A percentile compares a stretch with the other conserved stretches of the same genome.
These are phyloP conservation scores for Lentinula edodes DNA, from an alignment of 768 basidiomycete species.

Conservation along the genomic window DNA sequence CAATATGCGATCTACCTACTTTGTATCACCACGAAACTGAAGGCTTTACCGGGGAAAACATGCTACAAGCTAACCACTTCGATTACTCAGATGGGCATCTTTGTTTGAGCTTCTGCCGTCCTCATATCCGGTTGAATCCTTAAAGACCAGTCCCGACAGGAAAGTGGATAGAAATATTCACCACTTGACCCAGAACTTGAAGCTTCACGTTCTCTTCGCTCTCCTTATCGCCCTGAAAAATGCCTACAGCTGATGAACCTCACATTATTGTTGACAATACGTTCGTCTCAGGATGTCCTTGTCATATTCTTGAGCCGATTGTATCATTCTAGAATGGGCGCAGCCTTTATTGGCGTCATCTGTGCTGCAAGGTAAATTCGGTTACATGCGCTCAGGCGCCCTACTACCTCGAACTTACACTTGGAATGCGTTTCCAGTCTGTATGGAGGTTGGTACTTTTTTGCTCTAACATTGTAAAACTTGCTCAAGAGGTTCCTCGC, in stretches of 20 bases:
- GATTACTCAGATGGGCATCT: slow-evolving; percentile 4
- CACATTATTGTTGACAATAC: slow-evolving; percentile 27
- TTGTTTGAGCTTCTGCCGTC: slow-evolving; percentile 3
- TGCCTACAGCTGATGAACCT: neutral
- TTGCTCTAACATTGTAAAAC: neutral
- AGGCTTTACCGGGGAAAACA: neutral
- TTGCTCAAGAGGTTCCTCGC: neutral
- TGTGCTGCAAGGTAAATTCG: slow-evolving; percentile 34
- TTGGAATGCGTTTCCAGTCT: slow-evolving; percentile 25
- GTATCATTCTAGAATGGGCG: slow-evolving; percentile 37
- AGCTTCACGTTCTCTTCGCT: neutral
- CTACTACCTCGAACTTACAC: too few species aligned
- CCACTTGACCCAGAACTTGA: neutral
- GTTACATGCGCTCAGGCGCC: neutral
- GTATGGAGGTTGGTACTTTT: slow-evolving; percentile 41
- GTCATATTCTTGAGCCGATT: neutral
- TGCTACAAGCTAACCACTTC: neutral
- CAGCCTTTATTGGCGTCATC: slow-evolving; percentile 45
- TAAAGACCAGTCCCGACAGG: neutral
- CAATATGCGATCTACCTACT: neutral
- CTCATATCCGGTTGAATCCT: neutral
- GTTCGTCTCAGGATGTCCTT: slow-evolving; percentile 18
- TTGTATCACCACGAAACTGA: neutral
- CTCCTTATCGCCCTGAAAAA: neutral
- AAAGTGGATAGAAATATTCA: neutral